Evolutionary conservation across 768 basidiomycete genomes (phyloP), one percentile per base, ranked within the genome.

Genomic region (Russula lepida): DNA sequence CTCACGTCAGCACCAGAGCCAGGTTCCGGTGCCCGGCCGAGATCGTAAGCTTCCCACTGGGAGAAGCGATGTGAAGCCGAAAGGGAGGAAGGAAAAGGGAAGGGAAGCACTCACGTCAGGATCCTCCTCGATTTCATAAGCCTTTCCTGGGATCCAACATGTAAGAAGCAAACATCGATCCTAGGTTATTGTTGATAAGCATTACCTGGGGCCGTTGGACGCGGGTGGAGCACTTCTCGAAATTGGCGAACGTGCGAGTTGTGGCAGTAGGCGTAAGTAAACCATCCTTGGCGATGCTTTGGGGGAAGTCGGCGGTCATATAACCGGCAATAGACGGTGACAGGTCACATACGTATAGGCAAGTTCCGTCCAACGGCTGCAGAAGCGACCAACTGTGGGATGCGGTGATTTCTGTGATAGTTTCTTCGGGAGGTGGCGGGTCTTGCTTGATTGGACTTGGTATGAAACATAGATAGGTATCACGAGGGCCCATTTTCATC

Each of bases 241-340:
- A 98, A 99, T 74, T 99, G 97, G 60, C 95, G 86, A 63, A 98
- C 92, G 74, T 97, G 86, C 54, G 84, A 81, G 73, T 94, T 90
- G 76, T 99, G 94, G 76, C 95, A 93, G 73, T 90, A 97, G 52
- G 92, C 86, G 75, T 98, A 98, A 39, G 94, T 98, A 77, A 98
- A 98, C 94, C 94, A 97, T 41, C 86, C 84, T 77, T 92, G 89
- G 67, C 84, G 84, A 71, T 87, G 84, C 87, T 92, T 75, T 64
- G 56, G 60, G n/a, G 28, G 6, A 30, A 7, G 46, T 43, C 2
- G 56, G 52, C 50, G n/a, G 49, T 46, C 35, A 62, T 37, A 54
- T 58, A 48, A 55, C 58, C 51, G 6, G 27, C 57, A 60, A 25
- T 56, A 67, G 70, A 69, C 66, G 69, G 70, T 69, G 68, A 64